phyloP scores from a whole-genome alignment of 2,329 filamentous ascomycete species.

The Fusarium verrucosum region DNA sequence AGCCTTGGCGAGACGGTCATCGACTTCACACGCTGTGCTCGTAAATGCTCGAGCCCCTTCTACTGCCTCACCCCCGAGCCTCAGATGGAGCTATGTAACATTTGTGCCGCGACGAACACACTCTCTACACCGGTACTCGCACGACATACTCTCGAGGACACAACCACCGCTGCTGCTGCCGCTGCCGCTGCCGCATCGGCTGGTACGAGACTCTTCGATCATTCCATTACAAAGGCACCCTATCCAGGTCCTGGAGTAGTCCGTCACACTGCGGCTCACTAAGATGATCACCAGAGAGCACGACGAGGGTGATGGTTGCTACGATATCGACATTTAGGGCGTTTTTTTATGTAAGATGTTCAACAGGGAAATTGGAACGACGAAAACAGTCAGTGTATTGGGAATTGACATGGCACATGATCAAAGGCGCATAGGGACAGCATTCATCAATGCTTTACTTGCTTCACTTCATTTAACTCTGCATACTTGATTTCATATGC shows the following conservation, averaged over 20 bases:
- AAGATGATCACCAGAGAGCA: neutral
- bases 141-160: slow-evolving; percentile 33
- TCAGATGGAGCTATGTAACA: slow-evolving; percentile 42
- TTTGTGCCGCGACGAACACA: slow-evolving; percentile 35
- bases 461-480: slow-evolving; percentile 10
- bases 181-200: slow-evolving; percentile 20
- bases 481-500: slow-evolving; percentile 9
- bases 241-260: slow-evolving; percentile 27
- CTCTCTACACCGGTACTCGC: slow-evolving; percentile 43
- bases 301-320: neutral
- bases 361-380: slow-evolving; percentile 31
- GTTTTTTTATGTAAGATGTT: slow-evolving; percentile 25
- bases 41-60: slow-evolving; percentile 45
- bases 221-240: slow-evolving; percentile 29
- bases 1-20: slow-evolving; percentile 45
- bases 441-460: slow-evolving; percentile 32
- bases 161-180: slow-evolving; percentile 17
- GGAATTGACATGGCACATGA: slow-evolving; percentile 20
- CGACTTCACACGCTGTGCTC: slow-evolving; percentile 44
- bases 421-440: slow-evolving; percentile 32
- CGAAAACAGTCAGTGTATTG: slow-evolving; percentile 10
- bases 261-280: slow-evolving; percentile 25
- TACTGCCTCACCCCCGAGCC: slow-evolving; percentile 45
- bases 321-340: slow-evolving; percentile 10
- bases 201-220: slow-evolving; percentile 28